Base-by-base conservation (phyloP, 2,329 filamentous ascomycete genomes). In the Pseudonectria buxi region DNA sequence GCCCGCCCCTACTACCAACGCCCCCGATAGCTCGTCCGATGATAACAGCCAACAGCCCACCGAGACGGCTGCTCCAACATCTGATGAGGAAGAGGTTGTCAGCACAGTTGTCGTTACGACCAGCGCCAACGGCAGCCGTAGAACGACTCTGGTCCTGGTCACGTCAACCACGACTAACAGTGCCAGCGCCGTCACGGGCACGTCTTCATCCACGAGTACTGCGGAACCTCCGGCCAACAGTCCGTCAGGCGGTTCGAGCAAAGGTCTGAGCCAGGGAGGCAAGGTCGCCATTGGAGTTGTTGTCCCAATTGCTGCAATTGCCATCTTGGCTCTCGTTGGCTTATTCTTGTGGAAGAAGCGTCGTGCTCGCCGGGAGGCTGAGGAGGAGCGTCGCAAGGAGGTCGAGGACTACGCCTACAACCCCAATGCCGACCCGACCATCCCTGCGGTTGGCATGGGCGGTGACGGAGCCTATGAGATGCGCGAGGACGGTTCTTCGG, bases 401-500 rank as follows among this genome's bases (percentile, higher is more conserved):
- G 88, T 95, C 10, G 90, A 96, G 59, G 92, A 96, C 57, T 96
- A 96, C 58, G 83, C 85, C 24, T 96, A 89, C 69, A 96, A 96
- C 60, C 92, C 92, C n/a, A 96, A 96, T 63, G 82, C 88, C 41
- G 89, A 95, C 56, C 87, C 89, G 1, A 87, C 84, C 1, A 70
- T 95, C 10, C 74, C 65, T 6, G 65, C 66, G 10, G 58, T 74
- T 10, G 68, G 63, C 10, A 57, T 61, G 26, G 57, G 57, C 25
- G 61, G 62, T 6, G 76, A 74, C 35, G 73, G 72, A 35, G 65
- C 73, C 28, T 79, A 79, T 49, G 80, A 90, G 58, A 88, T 89
- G 81, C 74, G 78, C 39, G 86, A 95, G 55, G 84, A 87, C 44
- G 74, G 75, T 39, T 73, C 71, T 36, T 75, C 78, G 3, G 90